phyloP scores from a whole-genome alignment of 371 early-diverging fungal genomes.

The Cokeromyces recurvatus region DNA sequence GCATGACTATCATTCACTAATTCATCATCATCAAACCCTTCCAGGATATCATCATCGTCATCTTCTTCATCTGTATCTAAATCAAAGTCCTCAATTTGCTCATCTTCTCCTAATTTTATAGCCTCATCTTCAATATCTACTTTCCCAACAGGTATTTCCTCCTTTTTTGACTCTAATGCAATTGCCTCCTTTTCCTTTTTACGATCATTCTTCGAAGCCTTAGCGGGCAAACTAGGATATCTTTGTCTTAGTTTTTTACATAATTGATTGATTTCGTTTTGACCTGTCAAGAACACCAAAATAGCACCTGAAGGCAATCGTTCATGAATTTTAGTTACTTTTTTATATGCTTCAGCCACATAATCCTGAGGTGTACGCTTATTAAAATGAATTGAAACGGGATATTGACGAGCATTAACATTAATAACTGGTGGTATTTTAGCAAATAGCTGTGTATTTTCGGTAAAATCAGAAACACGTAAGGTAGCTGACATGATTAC shows the following conservation, averaged over 20 bases:
- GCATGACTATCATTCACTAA: slow-evolving; percentile 36
- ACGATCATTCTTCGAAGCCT: slow-evolving; percentile 23
- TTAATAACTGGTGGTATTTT: slow-evolving; percentile 81
- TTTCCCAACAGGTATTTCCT: slow-evolving; percentile 12
- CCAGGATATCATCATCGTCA: slow-evolving; percentile 29
- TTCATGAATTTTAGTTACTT: slow-evolving; percentile 89
- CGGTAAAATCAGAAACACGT: slow-evolving; percentile 89
- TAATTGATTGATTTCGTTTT: slow-evolving; percentile 83
- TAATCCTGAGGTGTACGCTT: slow-evolving; percentile 68
- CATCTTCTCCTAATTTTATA: slow-evolving; percentile 52
- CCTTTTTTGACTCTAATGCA: slow-evolving; percentile 22
- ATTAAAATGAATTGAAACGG: slow-evolving; percentile 87
- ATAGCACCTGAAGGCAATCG: slow-evolving; percentile 90
- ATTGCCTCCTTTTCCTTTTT: slow-evolving; percentile 35
- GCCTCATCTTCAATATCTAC: slow-evolving; percentile 61
- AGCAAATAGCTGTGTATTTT: slow-evolving; percentile 74
- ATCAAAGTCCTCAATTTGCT: slow-evolving; percentile 53
- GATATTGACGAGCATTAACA: slow-evolving; percentile 92
- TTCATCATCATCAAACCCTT: slow-evolving; percentile 46
- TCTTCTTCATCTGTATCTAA: slow-evolving; percentile 41
- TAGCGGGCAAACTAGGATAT: slow-evolving; percentile 53
- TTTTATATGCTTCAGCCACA: slow-evolving; percentile 79
- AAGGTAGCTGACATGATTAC: slow-evolving; percentile 99
- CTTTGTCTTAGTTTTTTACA: slow-evolving; percentile 65
- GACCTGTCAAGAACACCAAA: slow-evolving; percentile 89